Evolutionary conservation across 305 asterid genomes (phyloP).

Genomic region (Fraxinus angustifolia): DNA sequence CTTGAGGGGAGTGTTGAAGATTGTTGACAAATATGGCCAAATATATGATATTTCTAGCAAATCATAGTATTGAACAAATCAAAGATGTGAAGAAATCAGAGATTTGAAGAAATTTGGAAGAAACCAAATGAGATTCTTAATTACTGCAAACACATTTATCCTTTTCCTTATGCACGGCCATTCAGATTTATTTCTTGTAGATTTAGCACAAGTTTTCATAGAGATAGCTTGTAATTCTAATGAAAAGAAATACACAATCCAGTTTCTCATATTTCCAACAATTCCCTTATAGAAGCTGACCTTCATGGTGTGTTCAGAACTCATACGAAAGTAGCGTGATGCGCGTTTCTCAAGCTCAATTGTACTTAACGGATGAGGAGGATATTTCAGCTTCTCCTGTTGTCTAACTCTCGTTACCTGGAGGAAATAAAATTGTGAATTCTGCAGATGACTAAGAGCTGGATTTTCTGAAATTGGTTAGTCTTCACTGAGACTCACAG

Average conservation of each 20-base stretch:
- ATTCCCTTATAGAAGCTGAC: slow-evolving; percentile 35
- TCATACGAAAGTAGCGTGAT: slow-evolving; percentile 89
- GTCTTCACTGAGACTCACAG: slow-evolving; percentile 56
- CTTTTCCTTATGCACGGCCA: not conserved
- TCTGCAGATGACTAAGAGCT: slow-evolving; percentile 19
- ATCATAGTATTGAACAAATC: not conserved
- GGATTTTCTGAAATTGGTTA: slow-evolving; percentile 12
- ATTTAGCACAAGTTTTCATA: not conserved
- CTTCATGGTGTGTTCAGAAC: slow-evolving; percentile 97
- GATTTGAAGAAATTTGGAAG: not conserved
- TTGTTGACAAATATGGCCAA: not conserved
- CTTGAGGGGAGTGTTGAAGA: not conserved
- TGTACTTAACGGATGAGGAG: slow-evolving; percentile 92
- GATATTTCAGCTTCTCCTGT: slow-evolving; percentile 76
- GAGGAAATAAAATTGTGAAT: slow-evolving; percentile 23
- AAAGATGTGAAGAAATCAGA: not conserved
- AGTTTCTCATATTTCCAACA: not conserved
- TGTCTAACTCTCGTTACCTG: slow-evolving; percentile 77
- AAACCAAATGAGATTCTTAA: not conserved
- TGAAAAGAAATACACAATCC: not conserved
- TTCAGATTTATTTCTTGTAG: not conserved
- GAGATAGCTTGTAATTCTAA: not conserved
- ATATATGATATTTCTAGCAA: not conserved
- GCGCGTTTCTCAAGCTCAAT: slow-evolving; percentile 99
- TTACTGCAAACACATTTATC: not conserved